phyloP scores from a whole-genome alignment of 129 eudicot genomes.

The Smallanthus sonchifolius region DNA sequence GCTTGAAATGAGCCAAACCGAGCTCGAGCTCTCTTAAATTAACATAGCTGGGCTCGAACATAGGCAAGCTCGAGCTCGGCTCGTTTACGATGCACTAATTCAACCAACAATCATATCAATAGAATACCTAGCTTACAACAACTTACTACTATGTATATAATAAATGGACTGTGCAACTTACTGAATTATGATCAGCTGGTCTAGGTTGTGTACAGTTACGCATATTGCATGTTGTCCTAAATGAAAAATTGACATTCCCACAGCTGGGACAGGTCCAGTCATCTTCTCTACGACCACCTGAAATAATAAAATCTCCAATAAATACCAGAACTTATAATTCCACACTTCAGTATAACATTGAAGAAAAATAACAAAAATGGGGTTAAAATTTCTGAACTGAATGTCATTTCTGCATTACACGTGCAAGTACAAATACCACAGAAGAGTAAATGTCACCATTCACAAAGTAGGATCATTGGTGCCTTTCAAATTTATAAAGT shows the following conservation, averaged over 20 bases:
- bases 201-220: conserved; percentile 89
- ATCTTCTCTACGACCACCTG: conserved; percentile 94
- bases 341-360: neutral
- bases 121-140: conserved; percentile 3
- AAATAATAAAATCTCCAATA: conserved; percentile 12
- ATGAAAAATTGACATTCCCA: conserved; percentile 92
- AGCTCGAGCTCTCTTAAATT: neutral
- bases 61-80: neutral
- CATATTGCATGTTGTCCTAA: conserved; percentile 94
- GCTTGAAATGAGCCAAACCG: neutral
- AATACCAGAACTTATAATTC: neutral
- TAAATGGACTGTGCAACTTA: conserved; percentile 25
- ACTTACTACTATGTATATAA: conserved; percentile 76
- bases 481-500: neutral
- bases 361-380: neutral
- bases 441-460: neutral
- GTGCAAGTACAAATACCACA: neutral
- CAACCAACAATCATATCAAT: conserved; percentile 4
- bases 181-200: conserved; percentile 83
- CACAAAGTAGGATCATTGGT: neutral
- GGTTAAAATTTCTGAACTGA: neutral
- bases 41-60: neutral
- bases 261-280: conserved; percentile 96
- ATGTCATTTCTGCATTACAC: neutral
- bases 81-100: neutral